Evolutionary conservation across 208 protist species (phyloP), one percentile per base, ranked within the genome.

Genomic region (Wallacemonas sp.): DNA sequence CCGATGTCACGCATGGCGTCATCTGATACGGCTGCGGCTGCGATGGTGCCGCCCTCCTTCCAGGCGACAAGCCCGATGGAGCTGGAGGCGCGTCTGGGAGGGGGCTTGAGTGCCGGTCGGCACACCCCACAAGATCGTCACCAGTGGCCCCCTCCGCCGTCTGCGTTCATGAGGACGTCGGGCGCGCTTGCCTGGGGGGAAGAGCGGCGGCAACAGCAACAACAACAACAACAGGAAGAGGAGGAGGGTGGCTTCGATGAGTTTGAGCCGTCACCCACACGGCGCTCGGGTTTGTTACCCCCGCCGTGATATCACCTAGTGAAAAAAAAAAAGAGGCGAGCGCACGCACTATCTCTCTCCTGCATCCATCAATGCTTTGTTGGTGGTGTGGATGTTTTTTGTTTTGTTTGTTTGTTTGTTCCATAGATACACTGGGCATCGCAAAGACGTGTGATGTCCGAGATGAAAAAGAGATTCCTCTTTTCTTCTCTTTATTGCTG

Each of bases 71-170:
- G n/a, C n/a, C n/a, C n/a, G n/a, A n/a, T n/a, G n/a, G n/a, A n/a
- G n/a, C n/a, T n/a, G n/a, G n/a, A n/a, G n/a, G n/a, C n/a, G n/a
- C n/a, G n/a, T n/a, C n/a, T 41, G 36, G 36, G 14, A 41, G 36
- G 36, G 9, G 9, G 44, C 17, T 6, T 5, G 6, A 54, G 46
- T 54, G 26, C 22, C 3, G n/a, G 30, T 39, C 30, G 30, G n/a
- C 51, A 31, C 30, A 39, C 30, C 8, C 28, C 51, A 22, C 51
- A 38, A 9, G 51, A 33, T 17, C 51, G 28, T 17, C 17, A 17
- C n/a, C 51, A 39, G 51, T 58, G 51, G 51, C 51, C 51, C 11
- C 51, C 51, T 24, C 51, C 51, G 31, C 51, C 51, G 22, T 58
- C 51, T 6, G 51, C 31, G 3, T 58, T 58, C 17, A 15, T 58